A percentile compares a stretch with the other conserved stretches of the same genome.
phyloP scores from a whole-genome alignment of 108 stramenopile genomes.

The Mayamaea pseudoterrestris region DNA sequence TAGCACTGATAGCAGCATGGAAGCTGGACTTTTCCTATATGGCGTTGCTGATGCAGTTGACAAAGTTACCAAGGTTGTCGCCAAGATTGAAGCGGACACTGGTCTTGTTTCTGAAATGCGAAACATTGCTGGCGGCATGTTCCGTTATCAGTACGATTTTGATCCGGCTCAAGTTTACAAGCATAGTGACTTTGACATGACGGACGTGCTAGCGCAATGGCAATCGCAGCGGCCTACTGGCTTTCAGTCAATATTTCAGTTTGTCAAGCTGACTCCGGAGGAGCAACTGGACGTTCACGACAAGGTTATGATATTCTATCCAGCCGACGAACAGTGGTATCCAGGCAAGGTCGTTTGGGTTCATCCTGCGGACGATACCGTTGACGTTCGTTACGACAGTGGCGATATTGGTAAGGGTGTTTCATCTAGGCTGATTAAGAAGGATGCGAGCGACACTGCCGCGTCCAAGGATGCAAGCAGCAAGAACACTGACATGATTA shows the following conservation, averaged over 20 bases:
- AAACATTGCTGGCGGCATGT: conserved; percentile 11
- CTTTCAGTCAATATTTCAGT: conserved; percentile 29
- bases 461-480: neutral
- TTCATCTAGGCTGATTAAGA: neutral
- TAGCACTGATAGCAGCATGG: conserved; percentile 14
- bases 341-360: neutral
- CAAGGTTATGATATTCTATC: neutral
- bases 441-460: neutral
- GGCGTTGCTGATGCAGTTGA: conserved; percentile 13
- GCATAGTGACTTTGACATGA: conserved; percentile 27
- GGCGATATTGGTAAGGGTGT: too few species aligned
- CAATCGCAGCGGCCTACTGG: conserved; percentile 31
- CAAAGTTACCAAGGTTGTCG: conserved; percentile 1
- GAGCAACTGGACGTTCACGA: neutral
- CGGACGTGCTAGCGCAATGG: conserved; percentile 27
- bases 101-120: conserved; percentile 9
- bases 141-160: neutral
- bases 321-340: neutral
- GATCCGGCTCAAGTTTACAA: conserved; percentile 4
- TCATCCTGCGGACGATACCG: neutral
- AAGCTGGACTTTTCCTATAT: conserved; percentile 1
- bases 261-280: neutral
- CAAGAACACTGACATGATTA: neutral
- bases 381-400: too few species aligned
- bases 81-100: conserved; percentile 10